phyloP scores from a whole-genome alignment of 768 basidiomycete species.

The Boletus subcaerulescens region DNA sequence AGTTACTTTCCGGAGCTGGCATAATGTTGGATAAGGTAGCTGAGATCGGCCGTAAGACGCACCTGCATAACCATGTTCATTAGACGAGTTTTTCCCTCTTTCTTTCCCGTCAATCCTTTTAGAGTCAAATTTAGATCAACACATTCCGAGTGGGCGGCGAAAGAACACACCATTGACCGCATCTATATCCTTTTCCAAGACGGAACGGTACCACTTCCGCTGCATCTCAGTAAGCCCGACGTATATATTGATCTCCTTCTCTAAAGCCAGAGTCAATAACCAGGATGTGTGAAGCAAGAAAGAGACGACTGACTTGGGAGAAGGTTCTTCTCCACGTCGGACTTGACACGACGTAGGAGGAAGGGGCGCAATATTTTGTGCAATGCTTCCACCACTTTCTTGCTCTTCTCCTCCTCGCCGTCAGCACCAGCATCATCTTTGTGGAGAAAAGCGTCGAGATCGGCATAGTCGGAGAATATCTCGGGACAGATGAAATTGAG shows the following conservation, averaged over 20 bases:
- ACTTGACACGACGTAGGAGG: conserved; percentile 89
- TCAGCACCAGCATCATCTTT: conserved; percentile 72
- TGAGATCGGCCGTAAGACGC: conserved; percentile 2
- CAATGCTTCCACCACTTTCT: conserved; percentile 92
- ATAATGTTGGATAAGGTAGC: background rate
- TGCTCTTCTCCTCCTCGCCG: conserved; percentile 78
- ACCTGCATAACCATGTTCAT: conserved; percentile 99
- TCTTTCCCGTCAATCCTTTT: conserved; percentile 87
- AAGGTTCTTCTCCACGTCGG: conserved; percentile 94
- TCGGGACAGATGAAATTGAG: conserved; percentile 97
- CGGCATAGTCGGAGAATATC: conserved; percentile 87
- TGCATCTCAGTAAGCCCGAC: conserved; percentile 98
- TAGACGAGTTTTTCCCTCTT: conserved; percentile 94
- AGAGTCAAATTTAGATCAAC: background rate
- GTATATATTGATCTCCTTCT: conserved; percentile 99
- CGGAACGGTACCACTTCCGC: conserved; percentile 94
- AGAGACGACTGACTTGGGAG: conserved; percentile 65
- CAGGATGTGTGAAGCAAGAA: background rate
- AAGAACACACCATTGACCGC: conserved; percentile 81
- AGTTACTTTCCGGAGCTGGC: conserved; percentile 73
- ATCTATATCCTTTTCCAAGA: conserved; percentile 97
- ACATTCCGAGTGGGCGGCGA: background rate
- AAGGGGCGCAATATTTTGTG: conserved; percentile 97
- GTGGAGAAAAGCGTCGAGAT: conserved; percentile 91
- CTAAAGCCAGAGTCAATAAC: conserved; percentile 35